Conservation (phyloP, 2,329 filamentous ascomycete species). For the Tolypocladium ovalisporum region DNA sequence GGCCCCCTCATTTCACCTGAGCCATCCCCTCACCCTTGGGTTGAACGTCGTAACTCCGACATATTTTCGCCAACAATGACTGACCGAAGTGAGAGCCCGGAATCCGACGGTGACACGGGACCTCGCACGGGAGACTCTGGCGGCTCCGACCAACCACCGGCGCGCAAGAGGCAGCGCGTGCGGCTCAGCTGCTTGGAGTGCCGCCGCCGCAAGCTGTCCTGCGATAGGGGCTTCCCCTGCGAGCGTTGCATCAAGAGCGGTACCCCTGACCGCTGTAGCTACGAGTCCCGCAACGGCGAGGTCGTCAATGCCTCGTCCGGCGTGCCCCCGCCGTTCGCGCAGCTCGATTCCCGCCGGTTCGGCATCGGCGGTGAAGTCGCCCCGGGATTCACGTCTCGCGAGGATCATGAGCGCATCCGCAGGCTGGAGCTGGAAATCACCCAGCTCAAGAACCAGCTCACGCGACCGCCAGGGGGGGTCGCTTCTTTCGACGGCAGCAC, state of each 20-base stretch:
- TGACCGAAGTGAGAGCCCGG: constrained; percentile 27
- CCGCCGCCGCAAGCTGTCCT: constrained; percentile 49
- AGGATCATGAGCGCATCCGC: constrained; percentile 47
- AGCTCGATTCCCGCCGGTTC: constrained; percentile 28
- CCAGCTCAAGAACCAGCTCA: constrained; percentile 42
- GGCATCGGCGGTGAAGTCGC: constrained; percentile 19
- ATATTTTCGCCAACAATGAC: constrained; percentile 8
- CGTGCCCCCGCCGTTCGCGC: constrained; percentile 29
- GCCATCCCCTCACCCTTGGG: constrained; percentile 3
- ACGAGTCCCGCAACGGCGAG: constrained; percentile 44
- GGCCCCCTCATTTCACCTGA: constrained; percentile 9
- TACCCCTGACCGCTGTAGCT: constrained; percentile 48
- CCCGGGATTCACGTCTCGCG: constrained; percentile 20
- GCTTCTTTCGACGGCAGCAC: constrained; percentile 40
- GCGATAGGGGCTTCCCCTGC: constrained; percentile 50
- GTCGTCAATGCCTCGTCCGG: constrained; percentile 36
- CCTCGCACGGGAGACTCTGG: constrained; percentile 11
- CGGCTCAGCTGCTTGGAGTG: constrained; percentile 50
- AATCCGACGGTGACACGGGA: constrained; percentile 22
- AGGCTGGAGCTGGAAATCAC: constrained; percentile 48
- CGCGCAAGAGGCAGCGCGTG: constrained; percentile 48
- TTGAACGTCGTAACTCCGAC: constrained; percentile 25
- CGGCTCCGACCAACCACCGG: constrained; percentile 22
- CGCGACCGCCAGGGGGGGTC: constrained; percentile 23
- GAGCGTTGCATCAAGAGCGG: constrained; percentile 52